Evolutionary conservation across 768 basidiomycete species (phyloP).

Genomic region (Hemileccinum rubropunctum): DNA sequence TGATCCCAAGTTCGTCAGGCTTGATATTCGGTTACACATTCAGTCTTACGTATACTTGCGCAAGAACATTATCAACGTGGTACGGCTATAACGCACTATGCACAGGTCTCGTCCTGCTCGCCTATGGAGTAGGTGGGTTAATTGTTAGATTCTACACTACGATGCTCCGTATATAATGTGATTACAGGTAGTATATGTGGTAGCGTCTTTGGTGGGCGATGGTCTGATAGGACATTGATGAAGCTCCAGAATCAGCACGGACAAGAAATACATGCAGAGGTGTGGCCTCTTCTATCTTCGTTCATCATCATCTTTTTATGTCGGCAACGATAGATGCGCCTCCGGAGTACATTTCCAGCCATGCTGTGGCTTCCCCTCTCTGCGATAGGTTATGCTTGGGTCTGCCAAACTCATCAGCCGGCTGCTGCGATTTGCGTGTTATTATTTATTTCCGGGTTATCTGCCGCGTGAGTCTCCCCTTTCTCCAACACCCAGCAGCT

Average conservation of each 20-base stretch:
- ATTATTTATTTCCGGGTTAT: conserved; percentile 71
- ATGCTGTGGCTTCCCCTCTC: conserved; percentile 54
- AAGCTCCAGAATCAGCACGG: conserved; percentile 42
- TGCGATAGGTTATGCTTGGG: conserved; percentile 73
- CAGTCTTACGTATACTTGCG: conserved; percentile 68
- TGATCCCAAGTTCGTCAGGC: conserved; percentile 37
- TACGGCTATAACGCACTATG: conserved; percentile 70
- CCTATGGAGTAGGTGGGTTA: conserved; percentile 63
- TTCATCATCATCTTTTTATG: background rate
- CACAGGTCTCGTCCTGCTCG: conserved; percentile 74
- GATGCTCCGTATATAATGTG: background rate
- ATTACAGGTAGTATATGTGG: conserved; percentile 47
- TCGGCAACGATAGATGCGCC: conserved; percentile 54
- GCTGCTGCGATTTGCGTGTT: conserved; percentile 68
- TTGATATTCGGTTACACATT: conserved; percentile 72
- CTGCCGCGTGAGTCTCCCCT: conserved; percentile 34
- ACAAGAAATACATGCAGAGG: conserved; percentile 59
- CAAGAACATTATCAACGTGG: conserved; percentile 59
- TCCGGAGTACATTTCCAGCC: conserved; percentile 58
- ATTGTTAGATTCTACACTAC: background rate
- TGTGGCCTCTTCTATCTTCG: conserved; percentile 23
- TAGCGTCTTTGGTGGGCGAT: conserved; percentile 56
- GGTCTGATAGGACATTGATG: conserved; percentile 48
- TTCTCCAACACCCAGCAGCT: background rate
- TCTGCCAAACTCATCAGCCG: conserved; percentile 59